These are phyloP conservation scores for Uncinocarpus reesii DNA, from an alignment of 2,329 filamentous ascomycete genomes.

Conservation along the genomic window DNA sequence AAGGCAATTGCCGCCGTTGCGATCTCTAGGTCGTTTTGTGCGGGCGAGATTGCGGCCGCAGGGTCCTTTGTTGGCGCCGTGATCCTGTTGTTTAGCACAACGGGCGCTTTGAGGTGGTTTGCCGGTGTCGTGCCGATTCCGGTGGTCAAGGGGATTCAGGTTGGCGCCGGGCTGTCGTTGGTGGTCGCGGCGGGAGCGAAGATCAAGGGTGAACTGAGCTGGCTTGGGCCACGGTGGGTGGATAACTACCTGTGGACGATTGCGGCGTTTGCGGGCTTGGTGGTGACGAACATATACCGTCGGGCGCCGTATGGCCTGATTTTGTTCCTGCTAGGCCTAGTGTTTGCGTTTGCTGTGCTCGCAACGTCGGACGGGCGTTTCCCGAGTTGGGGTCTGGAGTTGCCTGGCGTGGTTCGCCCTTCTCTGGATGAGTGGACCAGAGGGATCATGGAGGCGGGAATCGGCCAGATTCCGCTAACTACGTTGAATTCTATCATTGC, in stretches of 20 bases:
- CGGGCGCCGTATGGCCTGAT: slow-evolving; percentile 68
- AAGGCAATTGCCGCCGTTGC: slow-evolving; percentile 85
- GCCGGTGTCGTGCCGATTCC: slow-evolving; percentile 68
- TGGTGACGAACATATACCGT: slow-evolving; percentile 54
- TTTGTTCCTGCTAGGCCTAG: slow-evolving; percentile 58
- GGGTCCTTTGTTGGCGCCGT: slow-evolving; percentile 67
- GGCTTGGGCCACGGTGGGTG: slow-evolving; percentile 54
- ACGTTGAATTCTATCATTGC: slow-evolving; percentile 89
- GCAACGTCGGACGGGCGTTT: slow-evolving; percentile 27
- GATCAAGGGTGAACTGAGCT: slow-evolving; percentile 58
- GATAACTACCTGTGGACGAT: slow-evolving; percentile 73
- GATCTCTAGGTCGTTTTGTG: slow-evolving; percentile 57
- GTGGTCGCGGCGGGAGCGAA: slow-evolving; percentile 63
- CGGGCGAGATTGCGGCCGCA: slow-evolving; percentile 66
- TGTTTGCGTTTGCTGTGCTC: slow-evolving; percentile 48
- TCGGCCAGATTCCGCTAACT: slow-evolving; percentile 83
- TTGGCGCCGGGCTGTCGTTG: slow-evolving; percentile 78
- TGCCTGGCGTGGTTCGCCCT: slow-evolving; percentile 44
- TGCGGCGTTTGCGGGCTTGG: slow-evolving; percentile 60
- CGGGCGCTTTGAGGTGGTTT: slow-evolving; percentile 66
- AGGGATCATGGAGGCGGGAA: slow-evolving; percentile 55
- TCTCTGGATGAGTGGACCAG: slow-evolving; percentile 39
- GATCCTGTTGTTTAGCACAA: slow-evolving; percentile 66
- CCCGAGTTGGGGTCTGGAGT: slow-evolving; percentile 51
- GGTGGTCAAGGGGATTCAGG: slow-evolving; percentile 88